These are phyloP conservation scores for Angomonas deanei DNA, from an alignment of 208 protist species.

Conservation along the genomic window DNA sequence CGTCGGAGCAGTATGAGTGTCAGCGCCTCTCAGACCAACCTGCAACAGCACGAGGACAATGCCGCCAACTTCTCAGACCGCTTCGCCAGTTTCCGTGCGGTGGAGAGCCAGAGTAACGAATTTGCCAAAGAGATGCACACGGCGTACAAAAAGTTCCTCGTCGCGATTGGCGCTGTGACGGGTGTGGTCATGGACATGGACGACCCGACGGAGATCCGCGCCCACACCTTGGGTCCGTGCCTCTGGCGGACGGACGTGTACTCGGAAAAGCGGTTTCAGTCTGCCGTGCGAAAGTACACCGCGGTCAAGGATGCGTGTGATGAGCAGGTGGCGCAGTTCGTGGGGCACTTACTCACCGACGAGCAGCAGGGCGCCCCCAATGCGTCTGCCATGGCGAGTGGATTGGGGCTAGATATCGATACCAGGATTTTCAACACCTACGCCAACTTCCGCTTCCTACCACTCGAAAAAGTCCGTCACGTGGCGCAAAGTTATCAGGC, in stretches of 20 bases:
- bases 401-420: slow-evolving; percentile 6
- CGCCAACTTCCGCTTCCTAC: slow-evolving; percentile 63
- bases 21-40: slow-evolving; percentile 17
- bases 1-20: slow-evolving; percentile 1
- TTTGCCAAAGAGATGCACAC: slow-evolving; percentile 7
- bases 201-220: neutral
- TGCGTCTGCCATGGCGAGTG: neutral
- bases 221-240: neutral
- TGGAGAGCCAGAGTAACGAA: neutral
- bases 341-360: slow-evolving; percentile 55
- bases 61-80: neutral
- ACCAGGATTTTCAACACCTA: slow-evolving; percentile 57
- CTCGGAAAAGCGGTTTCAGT: slow-evolving; percentile 33
- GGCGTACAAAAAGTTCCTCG: slow-evolving; percentile 4
- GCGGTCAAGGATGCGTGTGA: slow-evolving; percentile 40
- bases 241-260: slow-evolving; percentile 44
- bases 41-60: neutral
- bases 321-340: slow-evolving; percentile 57
- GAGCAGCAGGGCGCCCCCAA: slow-evolving; percentile 29
- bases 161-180: slow-evolving; percentile 2
- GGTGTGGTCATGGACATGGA: neutral
- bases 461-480: slow-evolving; percentile 51
- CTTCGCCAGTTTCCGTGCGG: neutral
- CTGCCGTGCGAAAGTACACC: slow-evolving; percentile 37
- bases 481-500: slow-evolving; percentile 65